Evolutionary conservation across 148 eudicot species (phyloP).

Genomic region (Rhododendron williamsianum): DNA sequence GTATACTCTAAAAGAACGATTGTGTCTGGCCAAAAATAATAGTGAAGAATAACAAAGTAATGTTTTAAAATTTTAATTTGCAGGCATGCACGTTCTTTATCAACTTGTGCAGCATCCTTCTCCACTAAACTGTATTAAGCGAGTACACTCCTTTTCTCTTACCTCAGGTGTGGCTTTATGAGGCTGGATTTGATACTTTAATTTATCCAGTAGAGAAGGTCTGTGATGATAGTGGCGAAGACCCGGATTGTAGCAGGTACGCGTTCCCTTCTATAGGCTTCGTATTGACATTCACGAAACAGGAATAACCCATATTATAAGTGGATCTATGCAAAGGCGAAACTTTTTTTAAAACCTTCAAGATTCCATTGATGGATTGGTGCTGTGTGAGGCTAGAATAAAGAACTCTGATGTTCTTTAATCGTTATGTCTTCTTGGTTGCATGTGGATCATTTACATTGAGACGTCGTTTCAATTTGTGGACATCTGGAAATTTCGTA

Average conservation of each 20-base stretch:
- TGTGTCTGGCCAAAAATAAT: not conserved
- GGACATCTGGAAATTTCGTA: not conserved
- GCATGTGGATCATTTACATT: not conserved
- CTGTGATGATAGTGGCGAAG: conserved; percentile 91
- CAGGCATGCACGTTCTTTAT: not conserved
- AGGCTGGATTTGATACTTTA: conserved; percentile 48
- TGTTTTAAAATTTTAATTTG: not conserved
- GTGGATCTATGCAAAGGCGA: not conserved
- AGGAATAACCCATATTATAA: not conserved
- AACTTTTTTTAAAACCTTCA: not conserved
- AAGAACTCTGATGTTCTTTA: not conserved
- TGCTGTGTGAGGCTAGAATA: not conserved
- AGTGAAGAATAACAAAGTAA: not conserved
- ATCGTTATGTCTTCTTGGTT: not conserved
- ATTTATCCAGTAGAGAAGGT: conserved; percentile 59
- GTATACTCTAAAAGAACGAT: not conserved
- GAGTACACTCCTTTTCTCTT: conserved; percentile 4
- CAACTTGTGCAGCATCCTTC: not conserved
- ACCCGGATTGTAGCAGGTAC: conserved; percentile 91
- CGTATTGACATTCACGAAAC: not conserved
- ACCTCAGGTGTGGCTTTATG: conserved; percentile 80
- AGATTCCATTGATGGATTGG: not conserved
- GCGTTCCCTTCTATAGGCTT: not conserved
- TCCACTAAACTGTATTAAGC: not conserved
- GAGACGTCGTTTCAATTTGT: not conserved